These are phyloP conservation scores for Physcia stellaris DNA, from an alignment of 495 filamentous ascomycete genomes.

Conservation along the genomic window DNA sequence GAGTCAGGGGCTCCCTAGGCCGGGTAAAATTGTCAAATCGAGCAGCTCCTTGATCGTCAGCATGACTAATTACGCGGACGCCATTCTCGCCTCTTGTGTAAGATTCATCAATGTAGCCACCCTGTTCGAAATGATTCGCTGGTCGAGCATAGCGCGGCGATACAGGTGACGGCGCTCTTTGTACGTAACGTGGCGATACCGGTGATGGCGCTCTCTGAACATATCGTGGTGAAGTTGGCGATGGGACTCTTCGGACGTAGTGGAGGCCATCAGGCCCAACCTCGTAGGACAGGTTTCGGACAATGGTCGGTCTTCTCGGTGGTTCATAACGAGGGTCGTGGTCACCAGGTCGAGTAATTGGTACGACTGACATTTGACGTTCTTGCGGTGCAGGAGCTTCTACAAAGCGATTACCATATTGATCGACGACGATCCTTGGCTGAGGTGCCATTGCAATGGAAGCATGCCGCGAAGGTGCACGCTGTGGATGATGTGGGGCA, in stretches of 20 bases:
- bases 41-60: constrained; percentile 20
- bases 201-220: too few species aligned
- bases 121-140: constrained; percentile 3
- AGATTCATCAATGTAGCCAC: constrained; percentile 3
- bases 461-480: constrained; percentile 23
- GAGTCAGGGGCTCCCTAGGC: too few species aligned
- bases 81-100: constrained; percentile 20
- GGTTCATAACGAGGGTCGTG: constrained; percentile 30
- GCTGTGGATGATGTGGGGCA: constrained; percentile 31
- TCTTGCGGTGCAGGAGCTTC: constrained; percentile 39
- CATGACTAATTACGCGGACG: constrained; percentile 31
- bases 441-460: constrained; percentile 42
- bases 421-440: constrained; percentile 51
- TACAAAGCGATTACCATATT: constrained; percentile 56
- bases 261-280: too few species aligned
- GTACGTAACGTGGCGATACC: too few species aligned
- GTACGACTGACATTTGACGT: constrained; percentile 29
- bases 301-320: too few species aligned
- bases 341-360: constrained; percentile 33
- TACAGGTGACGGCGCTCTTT: too few species aligned
- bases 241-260: constrained; percentile 34
- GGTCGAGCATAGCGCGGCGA: constrained; percentile 22
- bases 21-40: constrained; percentile 32
- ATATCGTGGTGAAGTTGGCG: constrained; percentile 29
- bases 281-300: too few species aligned